Base-by-base conservation (phyloP, 208 protist species). In the Trypanosoma melophagium region DNA sequence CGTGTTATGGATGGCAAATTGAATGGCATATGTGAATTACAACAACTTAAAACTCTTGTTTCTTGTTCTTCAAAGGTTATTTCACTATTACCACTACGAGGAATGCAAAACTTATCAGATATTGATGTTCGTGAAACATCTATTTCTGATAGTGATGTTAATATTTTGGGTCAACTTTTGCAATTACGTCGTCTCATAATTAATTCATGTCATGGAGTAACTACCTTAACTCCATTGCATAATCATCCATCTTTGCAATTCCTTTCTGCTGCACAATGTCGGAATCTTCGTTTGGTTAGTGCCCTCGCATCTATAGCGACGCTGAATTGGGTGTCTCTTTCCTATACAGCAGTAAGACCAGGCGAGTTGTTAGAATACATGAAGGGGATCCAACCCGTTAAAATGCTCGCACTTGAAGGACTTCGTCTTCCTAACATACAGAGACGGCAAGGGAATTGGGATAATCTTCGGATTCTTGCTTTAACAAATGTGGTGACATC, bases 131-230 rank as follows among this genome's bases (percentile, higher is more conserved):
- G 59, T 19, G 53, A 57, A 25, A 77, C 82, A 19, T 47, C 49
- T 24, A 83, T 89, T 17, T 70, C 69, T n/a, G 70, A 89, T 52
- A 10, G 31, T 1, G 82, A 84, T 53, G 45, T 92, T 24, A 31
- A 53, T 38, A 51, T 83, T 1, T 58, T 89, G 19, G 57, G 77
- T 16, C 25, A 63, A 31, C 71, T 89, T 41, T 52, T 71, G n/a
- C 53, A 50, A 17, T 58, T 92, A 7, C 59, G 69, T 10, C 66
- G 58, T 16, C 65, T 89, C 7, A 47, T 66, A 21, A 22, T 89
- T n/a, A 67, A 78, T 25, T 54, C 42, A 38, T 92, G 86, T 50
- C 45, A 61, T 0, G 65, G 69, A 21, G n/a, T 89, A 0, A 83
- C 71, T 16, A 76, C 57, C 21, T 52, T 92, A 41, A 56, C 71